A percentile compares a stretch with the other conserved stretches of the same genome.
Conservation (phyloP, 2,329 filamentous ascomycete genomes). For the Fusarium verticillioides region DNA sequence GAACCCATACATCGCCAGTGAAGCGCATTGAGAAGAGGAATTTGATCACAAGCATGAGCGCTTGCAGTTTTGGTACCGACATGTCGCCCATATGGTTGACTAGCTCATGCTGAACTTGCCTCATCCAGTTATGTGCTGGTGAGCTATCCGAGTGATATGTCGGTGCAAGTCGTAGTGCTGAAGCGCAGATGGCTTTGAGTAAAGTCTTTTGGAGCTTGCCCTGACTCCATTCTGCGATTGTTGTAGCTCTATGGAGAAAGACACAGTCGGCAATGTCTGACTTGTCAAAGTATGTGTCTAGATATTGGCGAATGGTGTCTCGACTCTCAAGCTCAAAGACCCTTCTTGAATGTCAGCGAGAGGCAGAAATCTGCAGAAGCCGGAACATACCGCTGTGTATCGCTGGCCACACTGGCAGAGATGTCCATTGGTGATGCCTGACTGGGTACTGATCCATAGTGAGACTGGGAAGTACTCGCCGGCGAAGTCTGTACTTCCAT, state of each 20-base stretch:
- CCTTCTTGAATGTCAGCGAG: background rate
- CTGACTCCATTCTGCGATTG: conserved; percentile 41
- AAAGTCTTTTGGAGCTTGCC: conserved; percentile 32
- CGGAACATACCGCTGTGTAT: background rate
- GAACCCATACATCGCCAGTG: conserved; percentile 35
- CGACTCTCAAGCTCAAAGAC: conserved; percentile 24
- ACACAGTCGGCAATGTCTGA: conserved; percentile 27
- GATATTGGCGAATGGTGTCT: background rate
- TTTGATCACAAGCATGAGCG: conserved; percentile 32
- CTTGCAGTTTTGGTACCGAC: conserved; percentile 31
- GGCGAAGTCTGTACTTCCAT: conserved; percentile 15
- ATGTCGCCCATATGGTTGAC: conserved; percentile 12
- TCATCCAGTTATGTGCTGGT: conserved; percentile 30
- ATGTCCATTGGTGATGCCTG: background rate
- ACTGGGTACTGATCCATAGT: background rate
- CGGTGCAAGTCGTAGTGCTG: background rate
- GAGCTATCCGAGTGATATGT: background rate
- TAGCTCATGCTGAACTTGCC: conserved; percentile 27
- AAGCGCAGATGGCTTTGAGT: conserved; percentile 38
- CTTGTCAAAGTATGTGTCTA: conserved; percentile 42
- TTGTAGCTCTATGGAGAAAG: conserved; percentile 38
- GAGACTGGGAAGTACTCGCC: background rate
- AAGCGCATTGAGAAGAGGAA: conserved; percentile 27
- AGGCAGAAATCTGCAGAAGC: rapidly evolving
- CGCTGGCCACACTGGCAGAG: background rate